A percentile compares a stretch with the other conserved stretches of the same genome.
phyloP scores from a whole-genome alignment of 352 stramenopile species.

The Globisporangium sylvaticum region DNA sequence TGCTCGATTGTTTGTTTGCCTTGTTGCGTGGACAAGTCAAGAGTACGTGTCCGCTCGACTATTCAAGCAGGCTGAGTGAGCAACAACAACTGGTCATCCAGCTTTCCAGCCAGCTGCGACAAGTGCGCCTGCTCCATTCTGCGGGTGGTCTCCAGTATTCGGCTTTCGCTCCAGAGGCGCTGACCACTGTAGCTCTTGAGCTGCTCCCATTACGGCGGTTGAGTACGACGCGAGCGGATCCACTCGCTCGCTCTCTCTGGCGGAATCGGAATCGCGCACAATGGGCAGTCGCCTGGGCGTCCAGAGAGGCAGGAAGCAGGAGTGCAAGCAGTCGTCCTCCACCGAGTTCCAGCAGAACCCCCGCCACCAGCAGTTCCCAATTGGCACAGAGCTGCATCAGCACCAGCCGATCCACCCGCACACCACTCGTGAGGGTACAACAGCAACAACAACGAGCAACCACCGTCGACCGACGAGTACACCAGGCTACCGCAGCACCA shows the following conservation, averaged over 20 bases:
- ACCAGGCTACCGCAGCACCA: not conserved
- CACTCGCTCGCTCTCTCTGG: not conserved
- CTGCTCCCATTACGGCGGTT: not conserved
- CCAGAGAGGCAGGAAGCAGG: not conserved
- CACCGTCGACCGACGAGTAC: not conserved
- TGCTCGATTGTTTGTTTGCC: not conserved
- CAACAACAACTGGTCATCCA: not conserved
- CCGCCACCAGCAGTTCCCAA: slow-evolving; percentile 9
- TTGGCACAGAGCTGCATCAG: slow-evolving; percentile 1
- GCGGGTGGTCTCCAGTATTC: not conserved
- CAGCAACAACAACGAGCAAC: not conserved
- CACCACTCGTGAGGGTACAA: not conserved
- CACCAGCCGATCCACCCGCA: not conserved
- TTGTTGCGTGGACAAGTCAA: not conserved
- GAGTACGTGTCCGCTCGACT: not conserved
- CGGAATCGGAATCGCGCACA: not conserved
- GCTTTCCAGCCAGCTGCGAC: not conserved
- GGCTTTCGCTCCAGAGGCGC: not conserved
- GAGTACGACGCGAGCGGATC: not conserved
- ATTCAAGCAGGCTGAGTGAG: not conserved
- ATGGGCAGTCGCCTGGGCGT: slow-evolving; percentile 11
- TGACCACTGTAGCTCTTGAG: not conserved
- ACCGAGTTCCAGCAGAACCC: slow-evolving; percentile 3
- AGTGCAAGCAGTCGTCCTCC: slow-evolving; percentile 1
- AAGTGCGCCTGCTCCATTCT: slow-evolving; percentile 5